Percentiles rank a stretch among this genome's conserved stretches.
Conservation (phyloP, 2,329 filamentous ascomycete genomes). For the Pyrenophora graminea region DNA sequence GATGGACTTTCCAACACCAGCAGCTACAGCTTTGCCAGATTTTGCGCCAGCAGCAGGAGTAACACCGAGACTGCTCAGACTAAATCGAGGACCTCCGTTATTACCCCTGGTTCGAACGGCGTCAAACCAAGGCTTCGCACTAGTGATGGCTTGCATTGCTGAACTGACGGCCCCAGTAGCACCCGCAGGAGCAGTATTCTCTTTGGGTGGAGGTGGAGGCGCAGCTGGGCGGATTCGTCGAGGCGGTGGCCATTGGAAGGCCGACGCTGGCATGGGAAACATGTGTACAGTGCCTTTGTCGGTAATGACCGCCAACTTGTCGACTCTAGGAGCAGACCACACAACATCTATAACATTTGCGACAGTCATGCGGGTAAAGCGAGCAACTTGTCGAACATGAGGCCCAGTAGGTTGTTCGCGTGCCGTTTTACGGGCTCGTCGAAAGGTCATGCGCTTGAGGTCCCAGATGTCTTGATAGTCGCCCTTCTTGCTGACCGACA, state of each 20-base stretch:
- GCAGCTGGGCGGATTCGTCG: constrained; percentile 45
- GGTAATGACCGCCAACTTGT: constrained; percentile 85
- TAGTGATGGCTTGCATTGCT: constrained; percentile 52
- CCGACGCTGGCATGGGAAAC: constrained; percentile 79
- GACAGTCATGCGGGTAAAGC: constrained; percentile 89
- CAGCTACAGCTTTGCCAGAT: constrained; percentile 72
- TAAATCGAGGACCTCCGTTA: constrained; percentile 40
- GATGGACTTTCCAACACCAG: constrained; percentile 75
- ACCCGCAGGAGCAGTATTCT: constrained; percentile 40
- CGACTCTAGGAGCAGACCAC: constrained; percentile 81
- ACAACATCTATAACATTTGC: constrained; percentile 87
- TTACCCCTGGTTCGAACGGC: constrained; percentile 44
- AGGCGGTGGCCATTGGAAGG: constrained; percentile 85
- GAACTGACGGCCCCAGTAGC: constrained; percentile 42
- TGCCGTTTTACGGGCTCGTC: constrained; percentile 40
- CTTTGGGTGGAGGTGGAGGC: constrained; percentile 31
- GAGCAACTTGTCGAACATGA: constrained; percentile 78
- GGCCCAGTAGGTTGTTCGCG: constrained; percentile 44
- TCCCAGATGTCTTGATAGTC: constrained; percentile 85
- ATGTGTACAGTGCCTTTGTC: constrained; percentile 95
- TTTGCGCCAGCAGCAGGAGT: constrained; percentile 59
- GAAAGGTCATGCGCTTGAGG: constrained; percentile 63
- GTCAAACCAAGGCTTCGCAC: constrained; percentile 44
- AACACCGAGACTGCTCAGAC: constrained; percentile 45
- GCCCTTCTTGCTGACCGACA: constrained; percentile 82